Base-by-base conservation (phyloP, 257 asterid genomes). In the Ehretia macrophylla region DNA sequence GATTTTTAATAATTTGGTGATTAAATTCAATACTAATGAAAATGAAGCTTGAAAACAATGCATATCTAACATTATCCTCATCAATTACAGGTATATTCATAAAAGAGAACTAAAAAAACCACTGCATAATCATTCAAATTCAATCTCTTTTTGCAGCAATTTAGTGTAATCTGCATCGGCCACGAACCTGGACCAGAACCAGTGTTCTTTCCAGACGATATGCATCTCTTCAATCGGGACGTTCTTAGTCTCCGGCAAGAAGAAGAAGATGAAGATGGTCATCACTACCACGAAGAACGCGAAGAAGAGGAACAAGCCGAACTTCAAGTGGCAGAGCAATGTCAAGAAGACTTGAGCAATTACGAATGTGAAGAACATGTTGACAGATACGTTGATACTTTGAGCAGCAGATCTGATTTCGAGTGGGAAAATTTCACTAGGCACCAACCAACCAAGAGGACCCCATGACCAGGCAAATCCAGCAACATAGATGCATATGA, bases 381-480 rank as follows among this genome's bases (percentile, higher is more conserved):
- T 89, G 44, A 89, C 94, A 0, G 89, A 79, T 0, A 89, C 95
- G 21, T 75, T 89, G 5, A 89, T 27, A 67, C 94, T 84, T 58
- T 86, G 95, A 0, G 95, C 95, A 8, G 95, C 95, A 0, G 95
- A 89, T 20, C 97, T 80, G 17, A 89, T 79, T 55, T 89, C 97
- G 0, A 89, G 68, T 5, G 97, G 94, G 73, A 88, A 88, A 6
- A 88, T 88, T 62, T 88, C 95, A 66, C 96, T 88, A 0, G 95
- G 95, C 11, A 89, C 95, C 4, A 89, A 57, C 97, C 97, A 86
- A 1, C 94, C 97, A 6, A 89, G 71, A 5, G 97, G 97, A 0
- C 97, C 97, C 97, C 97, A 89, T 19, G 97, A 89, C 95, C 94
- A 82, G 0, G 94, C 88, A 49, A 88, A 86, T 23, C 85, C 97